phyloP scores from a whole-genome alignment of 1,284 basidiomycete species.

The Ustilago bromivora region DNA sequence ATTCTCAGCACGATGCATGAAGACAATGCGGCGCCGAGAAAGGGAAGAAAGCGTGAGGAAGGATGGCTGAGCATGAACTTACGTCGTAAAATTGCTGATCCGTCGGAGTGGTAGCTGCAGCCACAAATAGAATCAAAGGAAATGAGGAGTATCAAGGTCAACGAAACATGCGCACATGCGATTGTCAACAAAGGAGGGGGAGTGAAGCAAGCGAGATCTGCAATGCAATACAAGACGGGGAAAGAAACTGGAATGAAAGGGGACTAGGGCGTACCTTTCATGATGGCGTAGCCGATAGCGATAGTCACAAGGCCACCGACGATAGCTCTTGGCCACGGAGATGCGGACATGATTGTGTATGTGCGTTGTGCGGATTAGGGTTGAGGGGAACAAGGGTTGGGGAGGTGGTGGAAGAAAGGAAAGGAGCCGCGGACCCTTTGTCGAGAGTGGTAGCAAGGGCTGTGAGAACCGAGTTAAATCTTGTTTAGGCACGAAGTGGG shows the following conservation, averaged over 20 bases:
- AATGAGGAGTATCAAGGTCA: background rate
- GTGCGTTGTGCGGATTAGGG: background rate
- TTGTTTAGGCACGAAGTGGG: background rate
- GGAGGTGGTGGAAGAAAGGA: conserved; percentile 10
- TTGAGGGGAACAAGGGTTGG: background rate
- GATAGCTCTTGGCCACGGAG: conserved; percentile 50
- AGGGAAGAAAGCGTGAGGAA: background rate
- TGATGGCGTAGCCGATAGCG: conserved; percentile 56
- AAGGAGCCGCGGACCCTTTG: conserved; percentile 8
- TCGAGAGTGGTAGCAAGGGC: background rate
- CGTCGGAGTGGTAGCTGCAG: conserved; percentile 59
- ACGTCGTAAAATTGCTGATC: conserved; percentile 65
- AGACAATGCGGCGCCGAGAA: background rate
- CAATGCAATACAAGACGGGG: conserved; percentile 1
- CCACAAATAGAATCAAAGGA: conserved; percentile 5
- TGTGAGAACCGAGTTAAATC: conserved; percentile 5
- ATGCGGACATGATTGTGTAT: conserved; percentile 30
- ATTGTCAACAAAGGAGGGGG: conserved; percentile 19
- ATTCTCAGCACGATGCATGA: background rate
- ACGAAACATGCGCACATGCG: conserved; percentile 9
- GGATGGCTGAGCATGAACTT: conserved; percentile 12
- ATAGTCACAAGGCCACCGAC: conserved; percentile 40
- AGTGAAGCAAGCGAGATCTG: background rate
- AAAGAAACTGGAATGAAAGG: background rate
- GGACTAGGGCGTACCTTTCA: conserved; percentile 53